phyloP scores from a whole-genome alignment of 371 early-diverging fungal species.

The Mucor saturninus region DNA sequence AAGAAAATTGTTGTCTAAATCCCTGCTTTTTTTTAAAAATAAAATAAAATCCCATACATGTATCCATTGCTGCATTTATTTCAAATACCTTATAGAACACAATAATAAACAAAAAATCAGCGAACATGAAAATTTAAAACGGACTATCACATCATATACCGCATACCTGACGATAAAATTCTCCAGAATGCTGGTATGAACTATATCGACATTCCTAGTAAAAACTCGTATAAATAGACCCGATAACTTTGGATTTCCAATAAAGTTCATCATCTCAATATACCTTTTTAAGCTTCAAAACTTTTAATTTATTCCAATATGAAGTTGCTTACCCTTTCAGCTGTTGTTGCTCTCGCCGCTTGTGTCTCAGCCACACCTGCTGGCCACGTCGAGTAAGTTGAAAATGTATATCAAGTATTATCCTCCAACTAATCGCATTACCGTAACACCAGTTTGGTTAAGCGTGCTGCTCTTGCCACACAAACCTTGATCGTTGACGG shows the following conservation, averaged over 20 bases:
- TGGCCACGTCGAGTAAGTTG: conserved; percentile 13
- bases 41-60: too few species aligned
- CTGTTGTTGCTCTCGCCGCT: conserved; percentile 8
- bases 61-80: too few species aligned
- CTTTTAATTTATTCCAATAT: conserved; percentile 2
- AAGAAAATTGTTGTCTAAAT: too few species aligned
- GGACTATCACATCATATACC: too few species aligned
- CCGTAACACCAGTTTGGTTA: background rate
- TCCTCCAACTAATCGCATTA: background rate
- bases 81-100: too few species aligned
- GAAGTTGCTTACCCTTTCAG: conserved; percentile 18
- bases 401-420: background rate
- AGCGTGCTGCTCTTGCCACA: conserved; percentile 12
- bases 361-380: conserved; percentile 13
- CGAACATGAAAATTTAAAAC: too few species aligned
- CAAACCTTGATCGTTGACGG: conserved; percentile 6
- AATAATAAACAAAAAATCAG: too few species aligned
- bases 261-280: too few species aligned
- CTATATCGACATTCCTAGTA: background rate
- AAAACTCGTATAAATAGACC: background rate
- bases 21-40: too few species aligned
- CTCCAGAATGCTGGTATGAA: too few species aligned
- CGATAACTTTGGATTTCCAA: background rate
- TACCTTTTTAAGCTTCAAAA: background rate
- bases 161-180: too few species aligned